Percentiles rank a stretch among this genome's conserved stretches.
These are phyloP conservation scores for Trichoderma gamsii DNA, from an alignment of 495 filamentous ascomycete genomes.

Conservation along the genomic window DNA sequence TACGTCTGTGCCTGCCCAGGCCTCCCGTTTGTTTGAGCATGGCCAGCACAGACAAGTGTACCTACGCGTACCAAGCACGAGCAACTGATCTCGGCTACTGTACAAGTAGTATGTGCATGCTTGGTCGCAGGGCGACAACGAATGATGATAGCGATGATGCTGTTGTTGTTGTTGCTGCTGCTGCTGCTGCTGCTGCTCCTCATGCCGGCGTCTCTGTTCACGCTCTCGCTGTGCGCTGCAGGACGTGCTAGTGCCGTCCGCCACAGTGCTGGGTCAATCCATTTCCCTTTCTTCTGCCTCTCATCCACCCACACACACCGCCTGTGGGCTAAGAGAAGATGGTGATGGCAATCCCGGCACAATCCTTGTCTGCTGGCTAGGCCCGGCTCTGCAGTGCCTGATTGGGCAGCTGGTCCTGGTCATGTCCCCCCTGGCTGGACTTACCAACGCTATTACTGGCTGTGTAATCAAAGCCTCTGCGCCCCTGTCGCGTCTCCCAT, in stretches of 20 bases:
- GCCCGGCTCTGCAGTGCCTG: slow-evolving; percentile 37
- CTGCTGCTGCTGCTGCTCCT: background rate
- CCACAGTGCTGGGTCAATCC: background rate
- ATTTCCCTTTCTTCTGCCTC: background rate
- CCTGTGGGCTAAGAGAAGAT: slow-evolving; percentile 23
- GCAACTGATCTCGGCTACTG: background rate
- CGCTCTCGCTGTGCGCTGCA: background rate
- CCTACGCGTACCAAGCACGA: background rate
- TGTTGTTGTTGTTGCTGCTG: background rate
- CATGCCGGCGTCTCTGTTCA: background rate
- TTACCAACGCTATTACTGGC: slow-evolving; percentile 34
- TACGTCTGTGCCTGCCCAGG: background rate
- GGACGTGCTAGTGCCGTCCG: background rate
- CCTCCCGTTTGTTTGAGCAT: background rate
- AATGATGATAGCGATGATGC: background rate
- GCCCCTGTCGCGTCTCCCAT: slow-evolving; percentile 39
- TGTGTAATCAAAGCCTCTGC: slow-evolving; percentile 41
- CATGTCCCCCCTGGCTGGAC: slow-evolving; percentile 21
- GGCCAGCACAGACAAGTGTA: too few relatives aligned
- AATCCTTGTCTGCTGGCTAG: slow-evolving; percentile 35
- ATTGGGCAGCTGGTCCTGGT: slow-evolving; percentile 37
- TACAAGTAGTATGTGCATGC: too few relatives aligned
- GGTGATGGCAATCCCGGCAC: slow-evolving; percentile 17
- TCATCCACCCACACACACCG: slow-evolving; percentile 22
- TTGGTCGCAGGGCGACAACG: background rate